Conservation (phyloP, 805 yeast species). For the Candida cerambycidarum region DNA sequence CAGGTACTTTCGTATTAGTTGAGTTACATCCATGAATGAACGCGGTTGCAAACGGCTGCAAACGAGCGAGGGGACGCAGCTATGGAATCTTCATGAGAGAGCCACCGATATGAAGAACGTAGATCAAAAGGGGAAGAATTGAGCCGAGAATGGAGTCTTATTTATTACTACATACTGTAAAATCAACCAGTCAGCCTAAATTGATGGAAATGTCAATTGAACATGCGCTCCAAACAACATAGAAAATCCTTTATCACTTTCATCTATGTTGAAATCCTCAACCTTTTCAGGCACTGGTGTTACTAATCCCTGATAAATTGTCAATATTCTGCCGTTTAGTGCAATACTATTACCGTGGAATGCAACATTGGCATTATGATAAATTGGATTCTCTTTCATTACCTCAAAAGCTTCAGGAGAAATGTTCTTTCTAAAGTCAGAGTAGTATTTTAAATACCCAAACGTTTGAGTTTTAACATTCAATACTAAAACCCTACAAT, state of each 20-base stretch:
- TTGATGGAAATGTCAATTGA: constrained; percentile 35
- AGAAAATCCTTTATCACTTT: constrained; percentile 16
- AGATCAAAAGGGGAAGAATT: too few relatives aligned
- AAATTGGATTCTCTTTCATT: constrained; percentile 19
- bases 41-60: constrained; percentile 1
- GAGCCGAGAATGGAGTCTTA: too few relatives aligned
- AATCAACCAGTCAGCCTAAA: constrained; percentile 4
- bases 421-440: constrained; percentile 27
- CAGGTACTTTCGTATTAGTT: constrained; percentile 11
- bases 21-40: background rate
- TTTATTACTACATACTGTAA: too few relatives aligned
- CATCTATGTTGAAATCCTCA: constrained; percentile 23
- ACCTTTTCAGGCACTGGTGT: constrained; percentile 31
- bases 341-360: constrained; percentile 33
- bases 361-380: constrained; percentile 29
- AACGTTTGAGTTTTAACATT: constrained; percentile 42
- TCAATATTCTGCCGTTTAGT: constrained; percentile 34
- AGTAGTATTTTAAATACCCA: constrained; percentile 36
- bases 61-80: too few relatives aligned
- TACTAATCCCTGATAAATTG: constrained; percentile 37
- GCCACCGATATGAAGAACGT: too few relatives aligned
- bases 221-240: constrained; percentile 37
- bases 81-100: too few relatives aligned
- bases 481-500: constrained; percentile 34
- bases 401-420: constrained; percentile 21